A percentile compares a stretch with the other conserved stretches of the same genome.
Conservation (phyloP, 106 monocot species). For the Platanthera zijinensis region DNA sequence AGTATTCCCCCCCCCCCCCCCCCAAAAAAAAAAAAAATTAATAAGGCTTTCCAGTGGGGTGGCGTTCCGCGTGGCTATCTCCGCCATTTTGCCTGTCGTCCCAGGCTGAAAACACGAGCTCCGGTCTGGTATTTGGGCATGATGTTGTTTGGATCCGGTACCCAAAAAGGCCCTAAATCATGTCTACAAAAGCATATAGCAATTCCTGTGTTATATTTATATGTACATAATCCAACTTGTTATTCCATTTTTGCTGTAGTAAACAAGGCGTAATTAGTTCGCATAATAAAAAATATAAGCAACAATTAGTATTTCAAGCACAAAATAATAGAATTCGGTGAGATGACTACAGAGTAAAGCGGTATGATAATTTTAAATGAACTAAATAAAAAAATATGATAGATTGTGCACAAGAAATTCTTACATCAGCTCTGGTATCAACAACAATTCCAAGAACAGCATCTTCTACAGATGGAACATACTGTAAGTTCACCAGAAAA, state of each 20-base stretch:
- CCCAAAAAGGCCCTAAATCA: not conserved
- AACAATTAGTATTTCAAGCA: not conserved
- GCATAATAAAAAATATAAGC: not conserved
- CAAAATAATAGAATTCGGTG: not conserved
- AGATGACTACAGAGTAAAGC: not conserved
- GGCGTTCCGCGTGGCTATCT: no score
- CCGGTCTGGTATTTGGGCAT: no score
- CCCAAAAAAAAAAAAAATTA: no score
- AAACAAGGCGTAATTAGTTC: not conserved
- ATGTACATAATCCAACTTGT: not conserved
- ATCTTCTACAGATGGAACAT: constrained; percentile 61
- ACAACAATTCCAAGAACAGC: constrained; percentile 81
- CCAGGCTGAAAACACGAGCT: no score
- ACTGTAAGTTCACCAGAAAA: constrained; percentile 32
- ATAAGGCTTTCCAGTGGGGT: no score
- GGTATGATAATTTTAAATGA: not conserved
- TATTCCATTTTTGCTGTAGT: not conserved
- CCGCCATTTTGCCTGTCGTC: no score
- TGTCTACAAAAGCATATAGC: not conserved
- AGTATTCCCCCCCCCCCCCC: no score
- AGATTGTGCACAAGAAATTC: not conserved
- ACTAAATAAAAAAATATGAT: not conserved
- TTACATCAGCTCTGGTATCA: constrained; percentile 72
- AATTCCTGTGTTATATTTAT: not conserved
- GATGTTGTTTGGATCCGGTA: no score